Percentiles rank a stretch among this genome's conserved stretches.
Conservation (phyloP, 2,329 filamentous ascomycete genomes). For the Blastomyces silverae region DNA sequence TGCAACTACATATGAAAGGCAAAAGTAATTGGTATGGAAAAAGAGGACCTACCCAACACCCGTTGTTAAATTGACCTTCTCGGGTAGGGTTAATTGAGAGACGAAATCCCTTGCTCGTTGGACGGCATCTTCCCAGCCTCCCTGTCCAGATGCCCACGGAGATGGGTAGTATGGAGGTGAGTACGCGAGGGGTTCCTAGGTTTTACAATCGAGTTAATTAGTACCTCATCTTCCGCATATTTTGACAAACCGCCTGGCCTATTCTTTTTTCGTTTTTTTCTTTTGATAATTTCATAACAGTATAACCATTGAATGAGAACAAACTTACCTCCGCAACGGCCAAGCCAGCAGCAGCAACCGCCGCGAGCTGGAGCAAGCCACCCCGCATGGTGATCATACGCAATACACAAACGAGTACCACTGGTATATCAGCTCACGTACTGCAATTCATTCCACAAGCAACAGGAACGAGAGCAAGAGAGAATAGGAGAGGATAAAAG, state of each 20-base stretch:
- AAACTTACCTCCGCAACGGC: slow-evolving; percentile 31
- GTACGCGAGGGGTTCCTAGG: slow-evolving; percentile 25
- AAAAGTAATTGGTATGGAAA: not conserved
- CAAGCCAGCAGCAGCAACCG: slow-evolving; percentile 29
- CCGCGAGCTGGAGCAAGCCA: slow-evolving; percentile 31
- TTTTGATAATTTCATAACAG: slow-evolving; percentile 1
- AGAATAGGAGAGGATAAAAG: not conserved
- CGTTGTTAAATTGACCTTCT: slow-evolving; percentile 94
- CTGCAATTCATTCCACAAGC: not conserved
- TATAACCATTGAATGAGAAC: slow-evolving; percentile 8
- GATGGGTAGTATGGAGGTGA: slow-evolving; percentile 72
- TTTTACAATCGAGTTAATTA: slow-evolving; percentile 1
- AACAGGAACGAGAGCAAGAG: not conserved
- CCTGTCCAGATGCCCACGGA: slow-evolving; percentile 73
- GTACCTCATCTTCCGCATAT: not conserved
- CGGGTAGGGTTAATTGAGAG: slow-evolving; percentile 69
- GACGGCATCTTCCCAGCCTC: slow-evolving; percentile 70
- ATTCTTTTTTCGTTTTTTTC: too few relatives aligned
- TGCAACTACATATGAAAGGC: slow-evolving; percentile 11
- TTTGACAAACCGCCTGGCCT: not conserved
- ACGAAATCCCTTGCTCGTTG: slow-evolving; percentile 70
- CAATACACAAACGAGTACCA: not conserved
- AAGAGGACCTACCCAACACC: slow-evolving; percentile 62
- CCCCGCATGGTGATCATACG: slow-evolving; percentile 30
- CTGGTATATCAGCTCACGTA: not conserved